Evolutionary conservation across 2,329 filamentous ascomycete species (phyloP), one percentile per base, ranked within the genome.

Genomic region (Ilyonectria destructans): DNA sequence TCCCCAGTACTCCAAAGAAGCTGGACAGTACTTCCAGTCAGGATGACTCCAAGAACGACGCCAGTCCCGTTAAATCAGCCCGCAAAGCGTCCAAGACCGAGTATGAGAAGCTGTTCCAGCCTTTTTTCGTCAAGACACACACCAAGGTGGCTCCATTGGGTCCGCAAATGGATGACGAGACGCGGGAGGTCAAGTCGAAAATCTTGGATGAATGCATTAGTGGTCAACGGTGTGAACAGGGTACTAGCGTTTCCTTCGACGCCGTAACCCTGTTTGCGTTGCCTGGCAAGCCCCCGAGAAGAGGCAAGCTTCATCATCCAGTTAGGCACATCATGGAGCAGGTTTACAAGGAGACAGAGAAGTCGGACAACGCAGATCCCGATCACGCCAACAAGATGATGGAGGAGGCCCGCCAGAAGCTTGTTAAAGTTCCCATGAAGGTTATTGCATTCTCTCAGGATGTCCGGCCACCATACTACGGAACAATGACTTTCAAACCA

Each of bases 61-160:
- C 70, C 8, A 68, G 74, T 43, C 64, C 67, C 13, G 45, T 58
- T 13, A 75, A 71, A 40, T n/a, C 57, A 23, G 29, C 67, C 8
- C 57, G 46, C 8, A 72, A 75, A 35, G 40, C 61, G n/a, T 60
- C 68, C 29, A 77, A 72, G 57, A 86, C 88, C 0, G 86, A 89
- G 51, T 95, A 94, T 72, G 84, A 92, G 19, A 90, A 89, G 72
- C 84, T 87, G 40, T 98, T 98, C 76, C 88, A 94, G 35, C 91
- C 93, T 0, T 98, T 98, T 79, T 95, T 92, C 69, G 77, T 96
- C 52, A 92, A 94, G 66, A 86, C 90, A 3, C 88, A 94, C 75
- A 92, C 94, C 1, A 88, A 82, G n/a, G 74, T 98, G 60, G 94
- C 95, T 0, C 85, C 87, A 0, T 82, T 85, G 56, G 84, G 83